Evolutionary conservation across 202 grass and related monocot genomes (phyloP), one percentile per base, ranked within the genome.

Genomic region (Bolboschoenoplectus hybrid): DNA sequence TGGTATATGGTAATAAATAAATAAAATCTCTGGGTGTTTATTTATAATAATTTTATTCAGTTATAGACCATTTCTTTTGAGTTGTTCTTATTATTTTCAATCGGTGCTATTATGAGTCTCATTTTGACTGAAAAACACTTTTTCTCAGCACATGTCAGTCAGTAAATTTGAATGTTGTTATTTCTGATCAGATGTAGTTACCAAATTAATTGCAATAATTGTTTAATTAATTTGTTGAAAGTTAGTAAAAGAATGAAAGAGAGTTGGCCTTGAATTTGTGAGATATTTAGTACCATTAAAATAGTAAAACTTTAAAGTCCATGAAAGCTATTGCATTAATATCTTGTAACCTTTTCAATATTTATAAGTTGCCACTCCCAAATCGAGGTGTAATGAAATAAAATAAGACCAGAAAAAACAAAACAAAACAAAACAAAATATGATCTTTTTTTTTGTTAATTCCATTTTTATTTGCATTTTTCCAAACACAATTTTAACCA

Each of bases 1-100:
- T 17, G 40, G 26, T 49, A 74, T 63, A 74, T 86, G 67, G 11
- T 38, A 67, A 80, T 80, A 86, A 65, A 80, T 80, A 86, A 65
- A 86, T 86, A 64, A 67, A 53, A 80, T 86, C 62, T 63, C 20
- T 1, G 41, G 43, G 6, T 79, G 77, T 77, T 86, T 75, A 64
- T 36, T 19, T 63, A 66, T 86, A 17, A 53, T 74, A 43, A 52
- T 16, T 44, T 26, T 78, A 62, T 58, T 74, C 16, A 49, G 20
- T 78, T 19, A 43, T 38, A 17, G 19, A 79, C 57, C 14, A 9
- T 19, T 72, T 47, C 10, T 72, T 47, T 10, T 72, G 16, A 45
- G 68, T 72, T 72, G 41, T 17, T 46, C 17, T 72, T 9, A 3
- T 26, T 40, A 1, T 36, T 76, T 55, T 51, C 73, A 77, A 55